Evolutionary conservation across 2,329 filamentous ascomycete genomes (phyloP).

Genomic region (Claviceps citrina): DNA sequence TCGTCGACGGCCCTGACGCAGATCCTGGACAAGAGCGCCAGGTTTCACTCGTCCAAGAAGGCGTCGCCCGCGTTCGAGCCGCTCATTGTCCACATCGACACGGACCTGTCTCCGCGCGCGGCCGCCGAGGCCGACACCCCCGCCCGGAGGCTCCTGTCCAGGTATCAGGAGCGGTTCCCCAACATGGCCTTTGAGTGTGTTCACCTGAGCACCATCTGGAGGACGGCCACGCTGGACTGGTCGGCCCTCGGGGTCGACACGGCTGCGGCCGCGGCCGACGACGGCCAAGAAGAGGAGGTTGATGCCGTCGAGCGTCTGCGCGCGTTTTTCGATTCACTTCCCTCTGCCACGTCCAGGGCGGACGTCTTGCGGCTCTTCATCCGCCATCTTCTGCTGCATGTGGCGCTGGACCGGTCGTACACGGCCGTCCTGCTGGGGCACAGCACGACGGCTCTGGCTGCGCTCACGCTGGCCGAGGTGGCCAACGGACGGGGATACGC

Average conservation of each 20-base stretch:
- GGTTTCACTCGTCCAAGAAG: constrained; percentile 47
- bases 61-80: constrained; percentile 54
- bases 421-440: constrained; percentile 67
- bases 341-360: constrained; percentile 58
- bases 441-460: constrained; percentile 76
- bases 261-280: neutral
- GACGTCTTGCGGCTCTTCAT: constrained; percentile 60
- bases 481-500: constrained; percentile 81
- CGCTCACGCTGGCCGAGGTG: constrained; percentile 71
- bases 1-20: constrained; percentile 68
- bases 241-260: constrained; percentile 19
- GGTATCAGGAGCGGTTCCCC: constrained; percentile 47
- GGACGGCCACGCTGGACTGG: constrained; percentile 38
- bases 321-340: constrained; percentile 41
- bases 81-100: constrained; percentile 41
- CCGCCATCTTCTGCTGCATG: constrained; percentile 52
- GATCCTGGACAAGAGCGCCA: constrained; percentile 55
- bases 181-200: constrained; percentile 47
- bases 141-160: constrained; percentile 31
- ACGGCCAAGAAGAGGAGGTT: constrained; percentile 1
- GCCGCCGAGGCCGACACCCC: constrained; percentile 10
- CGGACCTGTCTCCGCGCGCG: constrained; percentile 17
- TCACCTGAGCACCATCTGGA: constrained; percentile 48
- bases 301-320: constrained; percentile 31
- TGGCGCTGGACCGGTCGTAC: constrained; percentile 44